phyloP scores from a whole-genome alignment of 73 alveolate species.

The Symbiodinium natans region DNA sequence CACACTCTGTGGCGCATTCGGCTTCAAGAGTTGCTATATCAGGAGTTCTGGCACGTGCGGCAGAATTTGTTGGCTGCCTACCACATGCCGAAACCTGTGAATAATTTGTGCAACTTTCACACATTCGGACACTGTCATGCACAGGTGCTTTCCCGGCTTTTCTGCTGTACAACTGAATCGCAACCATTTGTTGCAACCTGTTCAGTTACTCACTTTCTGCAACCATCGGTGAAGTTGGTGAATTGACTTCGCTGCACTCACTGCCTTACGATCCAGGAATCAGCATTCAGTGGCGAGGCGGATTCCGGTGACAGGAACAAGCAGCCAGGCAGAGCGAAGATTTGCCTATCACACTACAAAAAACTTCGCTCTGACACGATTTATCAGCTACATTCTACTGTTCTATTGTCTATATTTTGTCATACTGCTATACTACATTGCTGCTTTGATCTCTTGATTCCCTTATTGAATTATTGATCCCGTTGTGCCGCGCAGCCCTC shows the following conservation, averaged over 20 bases:
- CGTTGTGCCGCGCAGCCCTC: constrained; percentile 14
- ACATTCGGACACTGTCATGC: neutral
- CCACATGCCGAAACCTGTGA: neutral
- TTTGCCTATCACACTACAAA: neutral
- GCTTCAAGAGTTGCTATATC: no score
- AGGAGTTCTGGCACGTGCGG: neutral
- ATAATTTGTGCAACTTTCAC: neutral
- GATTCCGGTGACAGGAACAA: no score
- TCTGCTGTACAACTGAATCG: neutral
- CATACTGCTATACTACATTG: no score
- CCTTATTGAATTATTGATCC: no score
- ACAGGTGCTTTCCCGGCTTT: no score
- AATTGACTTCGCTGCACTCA: constrained; percentile 87
- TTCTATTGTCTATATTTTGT: no score
- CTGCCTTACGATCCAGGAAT: constrained; percentile 11
- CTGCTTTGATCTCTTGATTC: no score
- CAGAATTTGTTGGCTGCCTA: neutral
- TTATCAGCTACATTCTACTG: no score
- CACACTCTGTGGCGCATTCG: neutral
- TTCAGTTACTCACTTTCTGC: neutral
- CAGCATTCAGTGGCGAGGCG: no score
- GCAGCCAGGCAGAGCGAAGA: neutral
- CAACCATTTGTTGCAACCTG: neutral
- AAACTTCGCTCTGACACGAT: neutral
- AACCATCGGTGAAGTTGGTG: constrained; percentile 47